These are phyloP conservation scores for Pyrenula massariospora DNA, from an alignment of 495 filamentous ascomycete species.

Conservation along the genomic window DNA sequence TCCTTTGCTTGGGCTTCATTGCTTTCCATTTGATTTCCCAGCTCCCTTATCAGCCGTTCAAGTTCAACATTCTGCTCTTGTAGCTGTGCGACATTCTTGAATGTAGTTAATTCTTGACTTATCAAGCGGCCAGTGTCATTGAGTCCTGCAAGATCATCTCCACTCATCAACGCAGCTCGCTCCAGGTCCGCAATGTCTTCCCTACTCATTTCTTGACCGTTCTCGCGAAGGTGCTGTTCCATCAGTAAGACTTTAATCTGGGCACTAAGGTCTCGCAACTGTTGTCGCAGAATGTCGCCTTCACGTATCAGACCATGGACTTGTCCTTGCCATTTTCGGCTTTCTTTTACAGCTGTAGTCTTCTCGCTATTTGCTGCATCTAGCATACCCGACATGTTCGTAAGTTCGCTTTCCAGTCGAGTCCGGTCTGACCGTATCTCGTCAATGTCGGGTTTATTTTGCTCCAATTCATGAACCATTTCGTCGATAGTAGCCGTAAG, in stretches of 20 bases:
- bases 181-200: conserved; percentile 65
- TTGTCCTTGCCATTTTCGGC: conserved; percentile 62
- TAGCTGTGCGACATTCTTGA: conserved; percentile 72
- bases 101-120: conserved; percentile 66
- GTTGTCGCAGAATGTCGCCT: conserved; percentile 65
- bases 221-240: conserved; percentile 73
- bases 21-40: conserved; percentile 83
- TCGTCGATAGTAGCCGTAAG: conserved; percentile 68
- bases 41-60: conserved; percentile 64
- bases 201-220: conserved; percentile 55
- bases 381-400: conserved; percentile 64
- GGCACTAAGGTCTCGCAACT: conserved; percentile 81
- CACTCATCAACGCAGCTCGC: conserved; percentile 47
- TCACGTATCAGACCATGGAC: conserved; percentile 61
- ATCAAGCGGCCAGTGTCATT: conserved; percentile 79
- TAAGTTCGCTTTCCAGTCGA: conserved; percentile 50
- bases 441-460: conserved; percentile 47
- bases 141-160: conserved; percentile 51
- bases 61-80: conserved; percentile 82
- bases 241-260: conserved; percentile 82
- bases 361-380: conserved; percentile 43
- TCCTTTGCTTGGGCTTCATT: conserved; percentile 67
- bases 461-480: conserved; percentile 53
- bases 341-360: conserved; percentile 43
- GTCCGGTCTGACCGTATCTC: conserved; percentile 44